A percentile compares a stretch with the other conserved stretches of the same genome.
Evolutionary conservation across 768 basidiomycete species (phyloP).

Genomic region (Leccinum rimulosum): DNA sequence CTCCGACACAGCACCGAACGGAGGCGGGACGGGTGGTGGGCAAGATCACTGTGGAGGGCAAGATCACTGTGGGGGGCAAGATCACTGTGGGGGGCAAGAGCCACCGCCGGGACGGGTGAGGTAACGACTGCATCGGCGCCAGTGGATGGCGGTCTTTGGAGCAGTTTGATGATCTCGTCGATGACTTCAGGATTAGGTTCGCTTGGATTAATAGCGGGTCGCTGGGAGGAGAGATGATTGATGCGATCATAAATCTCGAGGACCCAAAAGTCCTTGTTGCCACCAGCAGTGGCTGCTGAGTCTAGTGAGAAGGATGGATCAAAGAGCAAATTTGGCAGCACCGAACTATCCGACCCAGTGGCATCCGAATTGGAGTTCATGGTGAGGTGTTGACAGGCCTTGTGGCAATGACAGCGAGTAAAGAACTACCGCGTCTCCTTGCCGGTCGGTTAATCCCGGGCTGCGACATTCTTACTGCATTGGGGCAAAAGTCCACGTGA

Average conservation of each 20-base stretch:
- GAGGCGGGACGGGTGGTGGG: not conserved
- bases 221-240: not conserved
- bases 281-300: not conserved
- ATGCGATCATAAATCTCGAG: not conserved
- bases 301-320: not conserved
- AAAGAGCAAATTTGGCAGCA: no score
- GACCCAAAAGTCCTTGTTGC: not conserved
- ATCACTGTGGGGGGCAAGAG: not conserved
- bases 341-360: no score
- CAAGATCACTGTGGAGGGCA: not conserved
- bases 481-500: no score
- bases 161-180: not conserved
- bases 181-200: not conserved
- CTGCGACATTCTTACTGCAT: no score
- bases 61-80: no score
- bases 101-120: not conserved
- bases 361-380: no score
- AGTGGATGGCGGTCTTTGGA: not conserved
- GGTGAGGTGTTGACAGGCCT: no score
- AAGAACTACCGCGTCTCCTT: no score
- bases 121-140: not conserved
- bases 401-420: no score
- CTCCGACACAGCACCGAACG: not conserved
- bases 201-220: no score
- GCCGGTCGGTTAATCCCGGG: no score